Evolutionary conservation across 23 red algal species (phyloP), one percentile per base, ranked within the genome.

Genomic region (Cyanidium caldarium): DNA sequence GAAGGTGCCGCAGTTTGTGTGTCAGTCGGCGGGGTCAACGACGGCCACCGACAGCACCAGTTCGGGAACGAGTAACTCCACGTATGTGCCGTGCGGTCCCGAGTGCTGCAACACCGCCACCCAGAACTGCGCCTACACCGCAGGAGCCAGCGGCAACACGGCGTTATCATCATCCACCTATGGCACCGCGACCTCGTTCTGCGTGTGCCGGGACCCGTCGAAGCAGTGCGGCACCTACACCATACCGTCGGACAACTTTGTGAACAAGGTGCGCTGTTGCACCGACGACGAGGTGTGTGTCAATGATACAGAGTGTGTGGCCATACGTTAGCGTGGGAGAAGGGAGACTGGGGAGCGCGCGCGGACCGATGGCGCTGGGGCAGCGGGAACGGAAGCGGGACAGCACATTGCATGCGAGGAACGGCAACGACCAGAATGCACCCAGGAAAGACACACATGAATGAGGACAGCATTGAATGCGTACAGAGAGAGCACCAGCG

Each of bases 31-130:
- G 51, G 31, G 31, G n/a, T 61, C 51, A 28, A 16, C 31, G 51
- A 61, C n/a, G n/a, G 51, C n/a, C 23, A 61, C 23, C n/a, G 31
- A 7, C 51, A 25, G 51, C 51, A 61, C 19, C 51, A 25, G 7
- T 10, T 61, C 51, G 51, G n/a, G n/a, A n/a, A n/a, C n/a, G n/a
- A n/a, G n/a, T n/a, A 61, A 61, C 51, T 12, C 51, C n/a, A 61
- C 10, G n/a, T 61, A 61, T 28, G 31, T 61, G 5, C 13, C 51
- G 51, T 61, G 51, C 31, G 51, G 51, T 28, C 51, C 51, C 10
- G 51, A 61, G 51, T 61, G 51, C 51, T 61, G 51, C 51, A 61
- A 61, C 51, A 28, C 51, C 51, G 51, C 19, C n/a, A 61, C 21
- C 7, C 10, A 61, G 51, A 61, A 61, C 51, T 61, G 51, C 21